Percentiles rank a stretch among this genome's conserved stretches.
Conservation (phyloP, 202 grass and related monocot species). For the Saccharum hybrid region DNA sequence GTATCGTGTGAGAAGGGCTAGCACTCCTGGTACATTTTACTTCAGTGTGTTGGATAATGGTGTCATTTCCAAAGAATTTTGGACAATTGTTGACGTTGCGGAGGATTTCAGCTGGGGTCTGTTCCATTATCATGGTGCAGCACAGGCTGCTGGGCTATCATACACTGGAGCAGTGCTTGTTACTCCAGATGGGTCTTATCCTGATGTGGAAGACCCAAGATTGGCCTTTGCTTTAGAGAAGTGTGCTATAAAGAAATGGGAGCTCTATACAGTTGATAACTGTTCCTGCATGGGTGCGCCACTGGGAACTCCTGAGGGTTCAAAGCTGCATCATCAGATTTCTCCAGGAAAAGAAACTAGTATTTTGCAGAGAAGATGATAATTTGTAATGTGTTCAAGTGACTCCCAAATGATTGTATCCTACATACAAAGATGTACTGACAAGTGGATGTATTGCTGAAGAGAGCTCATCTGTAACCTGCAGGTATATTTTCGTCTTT, state of each 20-base stretch:
- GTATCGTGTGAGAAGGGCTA: slow-evolving; percentile 77
- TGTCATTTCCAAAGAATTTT: slow-evolving; percentile 93
- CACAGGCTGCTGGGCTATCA: slow-evolving; percentile 73
- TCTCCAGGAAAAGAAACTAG: slow-evolving; percentile 47
- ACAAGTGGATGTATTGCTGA: neutral
- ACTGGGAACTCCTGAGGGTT: slow-evolving; percentile 75
- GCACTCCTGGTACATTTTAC: slow-evolving; percentile 84
- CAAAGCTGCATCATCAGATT: slow-evolving; percentile 69
- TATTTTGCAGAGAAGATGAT: slow-evolving; percentile 50
- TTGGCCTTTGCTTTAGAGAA: slow-evolving; percentile 69
- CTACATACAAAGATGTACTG: slow-evolving; percentile 5
- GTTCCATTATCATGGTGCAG: slow-evolving; percentile 90
- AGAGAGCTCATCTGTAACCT: slow-evolving; percentile 25
- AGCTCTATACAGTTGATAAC: slow-evolving; percentile 88
- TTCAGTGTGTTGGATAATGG: slow-evolving; percentile 96
- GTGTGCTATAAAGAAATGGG: slow-evolving; percentile 86
- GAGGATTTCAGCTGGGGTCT: slow-evolving; percentile 89
- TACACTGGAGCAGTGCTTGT: slow-evolving; percentile 91
- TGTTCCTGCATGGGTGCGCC: slow-evolving; percentile 65
- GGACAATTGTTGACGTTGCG: slow-evolving; percentile 82
- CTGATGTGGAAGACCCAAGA: slow-evolving; percentile 52
- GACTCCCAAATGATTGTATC: neutral
- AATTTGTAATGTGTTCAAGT: slow-evolving; percentile 33
- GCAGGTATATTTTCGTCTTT: slow-evolving; percentile 28
- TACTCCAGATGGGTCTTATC: slow-evolving; percentile 75